Evolutionary conservation across 371 early-diverging fungal genomes (phyloP), one percentile per base, ranked within the genome.

Genomic region (Mortierella polycephala): DNA sequence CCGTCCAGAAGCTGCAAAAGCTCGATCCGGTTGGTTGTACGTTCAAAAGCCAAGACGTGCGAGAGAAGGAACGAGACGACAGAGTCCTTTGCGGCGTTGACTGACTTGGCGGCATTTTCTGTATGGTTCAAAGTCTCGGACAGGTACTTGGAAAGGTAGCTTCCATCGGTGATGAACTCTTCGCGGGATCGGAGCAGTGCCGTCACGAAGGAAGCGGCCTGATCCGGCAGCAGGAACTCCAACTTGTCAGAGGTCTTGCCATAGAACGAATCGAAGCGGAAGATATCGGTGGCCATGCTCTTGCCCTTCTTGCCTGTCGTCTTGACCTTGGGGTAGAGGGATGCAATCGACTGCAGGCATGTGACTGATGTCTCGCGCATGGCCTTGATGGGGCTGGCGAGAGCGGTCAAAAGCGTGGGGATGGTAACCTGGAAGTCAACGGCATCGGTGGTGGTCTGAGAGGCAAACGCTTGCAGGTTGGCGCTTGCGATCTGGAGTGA

Each of bases 361-460:
- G 60, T 64, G 5, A 90, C 71, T 1, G 89, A 91, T 11, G 87
- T 84, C 9, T 81, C 72, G 39, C 95, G 92, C 44, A 94, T 85
- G 37, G 75, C 80, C 45, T 68, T 71, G 45, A 88, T 66, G 2
- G 63, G 62, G 68, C 90, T 87, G 7, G 82, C 81, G 51, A 96
- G 83, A 6, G 89, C 84, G 41, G 92, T 83, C 45, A 96, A 69
- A n/a, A 96, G 69, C 1, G 86, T 81, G 10, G 97, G 96, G 1
- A 96, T 71, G 39, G 93, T 59, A n/a, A 94, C 84, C 83, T 96
- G 96, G 83, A 88, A 94, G 73, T 95, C 98, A 23, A 74, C 50
- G 7, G 74, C 72, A 42, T 79, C 62, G 20, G 69, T 41, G 1
- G 64, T 67, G 8, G 75, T 65, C 16, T 69, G 80, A 7, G 67